A percentile compares a stretch with the other conserved stretches of the same genome.
These are phyloP conservation scores for Passiflora organensis DNA, from an alignment of 345 rosid species.

Conservation along the genomic window DNA sequence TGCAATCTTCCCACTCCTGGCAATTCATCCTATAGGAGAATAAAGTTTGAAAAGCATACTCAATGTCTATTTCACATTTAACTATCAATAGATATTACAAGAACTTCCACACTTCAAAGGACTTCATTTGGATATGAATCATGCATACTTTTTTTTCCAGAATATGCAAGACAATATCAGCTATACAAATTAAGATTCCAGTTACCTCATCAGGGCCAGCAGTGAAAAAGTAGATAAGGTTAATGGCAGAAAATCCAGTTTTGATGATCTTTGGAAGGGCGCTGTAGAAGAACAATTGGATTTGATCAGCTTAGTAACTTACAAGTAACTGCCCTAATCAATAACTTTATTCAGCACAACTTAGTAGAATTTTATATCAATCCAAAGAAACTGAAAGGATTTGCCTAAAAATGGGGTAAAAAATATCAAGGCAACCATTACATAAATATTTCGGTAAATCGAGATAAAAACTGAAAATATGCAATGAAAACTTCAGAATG, in stretches of 20 bases:
- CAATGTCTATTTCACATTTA: no score
- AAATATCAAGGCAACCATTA: no score
- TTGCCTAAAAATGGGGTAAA: not conserved
- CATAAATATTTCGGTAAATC: no score
- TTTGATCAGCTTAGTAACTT: conserved; percentile 2
- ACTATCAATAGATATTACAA: no score
- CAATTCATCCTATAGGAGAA: no score
- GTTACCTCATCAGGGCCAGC: conserved; percentile 97
- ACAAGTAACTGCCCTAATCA: not conserved
- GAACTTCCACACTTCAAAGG: no score
- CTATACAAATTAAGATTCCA: not conserved
- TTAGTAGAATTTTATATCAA: not conserved
- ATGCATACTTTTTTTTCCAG: no score
- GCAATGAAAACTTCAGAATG: no score
- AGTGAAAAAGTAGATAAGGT: conserved; percentile 95
- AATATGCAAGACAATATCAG: not conserved
- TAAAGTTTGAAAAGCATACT: no score
- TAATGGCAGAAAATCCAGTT: conserved; percentile 93
- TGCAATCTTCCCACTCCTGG: no score
- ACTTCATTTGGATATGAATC: no score
- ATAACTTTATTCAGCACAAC: not conserved
- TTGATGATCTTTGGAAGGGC: conserved; percentile 94
- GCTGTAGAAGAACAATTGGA: conserved; percentile 36
- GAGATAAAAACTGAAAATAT: no score
- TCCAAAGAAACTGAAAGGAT: not conserved